Evolutionary conservation across 1,284 basidiomycete genomes (phyloP).

Genomic region (Ceratobasidium sp.): DNA sequence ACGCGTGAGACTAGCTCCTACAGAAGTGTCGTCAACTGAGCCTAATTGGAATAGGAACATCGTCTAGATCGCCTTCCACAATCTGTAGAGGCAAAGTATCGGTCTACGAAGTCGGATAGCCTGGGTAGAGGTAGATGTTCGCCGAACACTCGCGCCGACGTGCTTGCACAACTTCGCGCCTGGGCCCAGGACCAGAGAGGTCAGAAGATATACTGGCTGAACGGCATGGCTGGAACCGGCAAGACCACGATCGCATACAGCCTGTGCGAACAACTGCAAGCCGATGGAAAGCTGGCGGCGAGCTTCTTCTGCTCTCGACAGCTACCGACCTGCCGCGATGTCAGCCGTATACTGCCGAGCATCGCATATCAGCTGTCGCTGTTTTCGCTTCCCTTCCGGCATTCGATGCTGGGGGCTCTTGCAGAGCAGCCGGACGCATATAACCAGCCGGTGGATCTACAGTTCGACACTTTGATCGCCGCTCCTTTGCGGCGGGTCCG

Average conservation of each 20-base stretch:
- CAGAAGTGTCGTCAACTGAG: neutral
- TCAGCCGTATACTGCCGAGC: no score
- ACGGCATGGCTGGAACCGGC: conserved; percentile 48
- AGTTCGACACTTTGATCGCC: conserved; percentile 31
- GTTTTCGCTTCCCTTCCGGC: conserved; percentile 17
- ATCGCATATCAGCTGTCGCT: conserved; percentile 25
- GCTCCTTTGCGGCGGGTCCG: neutral
- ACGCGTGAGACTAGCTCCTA: neutral
- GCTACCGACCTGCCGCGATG: no score
- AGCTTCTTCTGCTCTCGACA: conserved; percentile 54
- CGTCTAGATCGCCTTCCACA: neutral
- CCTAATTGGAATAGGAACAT: neutral
- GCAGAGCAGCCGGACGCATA: conserved; percentile 1
- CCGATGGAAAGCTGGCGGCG: conserved; percentile 51
- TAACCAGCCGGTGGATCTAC: neutral
- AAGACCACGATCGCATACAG: conserved; percentile 51
- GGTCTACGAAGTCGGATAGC: neutral
- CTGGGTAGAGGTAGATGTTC: neutral
- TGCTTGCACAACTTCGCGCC: neutral
- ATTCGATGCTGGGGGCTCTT: neutral
- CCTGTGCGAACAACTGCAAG: conserved; percentile 45
- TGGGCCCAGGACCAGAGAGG: neutral
- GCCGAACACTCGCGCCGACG: neutral
- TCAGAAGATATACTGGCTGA: conserved; percentile 50
- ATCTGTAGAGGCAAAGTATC: neutral